These are phyloP conservation scores for Leccinum subtestaceum DNA, from an alignment of 768 basidiomycete genomes.

Conservation along the genomic window DNA sequence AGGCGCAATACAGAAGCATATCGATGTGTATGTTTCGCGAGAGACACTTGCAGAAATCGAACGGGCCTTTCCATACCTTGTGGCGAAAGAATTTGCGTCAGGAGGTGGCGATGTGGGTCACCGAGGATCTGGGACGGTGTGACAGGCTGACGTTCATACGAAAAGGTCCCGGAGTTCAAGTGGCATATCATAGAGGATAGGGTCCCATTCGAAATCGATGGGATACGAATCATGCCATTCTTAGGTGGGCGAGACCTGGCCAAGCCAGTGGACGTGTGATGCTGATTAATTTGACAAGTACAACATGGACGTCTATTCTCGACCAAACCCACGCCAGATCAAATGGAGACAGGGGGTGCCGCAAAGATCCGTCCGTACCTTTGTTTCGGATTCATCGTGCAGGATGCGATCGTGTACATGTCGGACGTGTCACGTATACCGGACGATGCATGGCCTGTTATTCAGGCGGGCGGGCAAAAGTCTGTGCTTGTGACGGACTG, in stretches of 20 bases:
- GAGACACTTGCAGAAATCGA: constrained; percentile 66
- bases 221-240: constrained; percentile 63
- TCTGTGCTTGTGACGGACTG: constrained; percentile 77
- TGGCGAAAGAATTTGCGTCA: constrained; percentile 71
- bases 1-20: constrained; percentile 60
- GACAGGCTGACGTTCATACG: constrained; percentile 4
- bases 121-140: background rate
- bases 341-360: constrained; percentile 1
- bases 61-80: constrained; percentile 78
- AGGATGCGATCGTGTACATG: constrained; percentile 68
- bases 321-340: constrained; percentile 31
- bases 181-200: constrained; percentile 80
- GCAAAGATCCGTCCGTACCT: constrained; percentile 51
- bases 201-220: constrained; percentile 63
- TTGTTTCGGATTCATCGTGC: constrained; percentile 68
- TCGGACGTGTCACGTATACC: constrained; percentile 84
- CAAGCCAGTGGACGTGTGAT: background rate
- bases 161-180: constrained; percentile 74
- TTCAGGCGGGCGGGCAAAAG: constrained; percentile 30
- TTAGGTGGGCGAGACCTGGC: constrained; percentile 39
- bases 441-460: constrained; percentile 59
- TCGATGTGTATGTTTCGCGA: constrained; percentile 71
- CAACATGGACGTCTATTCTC: constrained; percentile 73
- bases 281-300: constrained; percentile 39
- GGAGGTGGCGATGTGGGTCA: constrained; percentile 70